Conservation (phyloP, 495 filamentous ascomycete species). For the Penicillium lagena region DNA sequence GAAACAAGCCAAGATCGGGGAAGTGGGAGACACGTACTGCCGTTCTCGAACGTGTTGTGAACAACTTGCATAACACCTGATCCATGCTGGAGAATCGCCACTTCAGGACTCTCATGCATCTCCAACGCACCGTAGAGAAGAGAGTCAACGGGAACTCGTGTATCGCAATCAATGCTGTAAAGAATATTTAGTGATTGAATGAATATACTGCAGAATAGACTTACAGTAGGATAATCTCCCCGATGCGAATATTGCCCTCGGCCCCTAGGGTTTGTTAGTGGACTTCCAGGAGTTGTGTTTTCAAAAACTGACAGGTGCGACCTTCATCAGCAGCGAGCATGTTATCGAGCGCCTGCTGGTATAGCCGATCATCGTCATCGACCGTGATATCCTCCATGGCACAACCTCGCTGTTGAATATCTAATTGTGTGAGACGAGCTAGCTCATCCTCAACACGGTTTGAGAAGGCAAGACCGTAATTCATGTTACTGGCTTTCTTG, state of each 20-base stretch:
- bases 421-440: constrained; percentile 10
- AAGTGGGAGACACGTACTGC: constrained; percentile 2
- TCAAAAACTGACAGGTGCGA: constrained; percentile 1
- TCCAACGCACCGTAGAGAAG: constrained; percentile 40
- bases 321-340: constrained; percentile 19
- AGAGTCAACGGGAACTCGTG: constrained; percentile 32
- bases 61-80: constrained; percentile 44
- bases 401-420: constrained; percentile 1
- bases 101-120: constrained; percentile 39
- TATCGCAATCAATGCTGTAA: constrained; percentile 14
- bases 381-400: not conserved
- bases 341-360: constrained; percentile 41
- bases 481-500: constrained; percentile 73
- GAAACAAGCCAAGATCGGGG: not conserved
- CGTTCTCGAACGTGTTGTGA: constrained; percentile 37
- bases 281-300: not conserved
- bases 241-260: constrained; percentile 71
- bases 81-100: constrained; percentile 39
- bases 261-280: constrained; percentile 58
- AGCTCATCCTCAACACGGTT: constrained; percentile 56
- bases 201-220: constrained; percentile 46
- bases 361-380: constrained; percentile 18
- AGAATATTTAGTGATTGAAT: constrained; percentile 1
- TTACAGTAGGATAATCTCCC: constrained; percentile 64
- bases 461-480: constrained; percentile 54